phyloP scores from a whole-genome alignment of 768 basidiomycete species.

The Mycena metata region DNA sequence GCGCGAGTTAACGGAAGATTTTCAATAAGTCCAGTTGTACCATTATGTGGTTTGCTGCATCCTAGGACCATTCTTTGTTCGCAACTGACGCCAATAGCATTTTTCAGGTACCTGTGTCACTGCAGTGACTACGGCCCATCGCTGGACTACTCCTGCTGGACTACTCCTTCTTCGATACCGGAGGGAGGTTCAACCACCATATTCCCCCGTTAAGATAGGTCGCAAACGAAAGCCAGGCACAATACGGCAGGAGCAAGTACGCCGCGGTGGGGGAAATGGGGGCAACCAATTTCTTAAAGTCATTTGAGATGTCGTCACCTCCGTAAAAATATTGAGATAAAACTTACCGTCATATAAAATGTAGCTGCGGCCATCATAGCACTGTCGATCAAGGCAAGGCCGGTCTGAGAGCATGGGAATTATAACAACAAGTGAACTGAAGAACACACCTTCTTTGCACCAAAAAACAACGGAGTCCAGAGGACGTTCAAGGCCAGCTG shows the following conservation, averaged over 20 bases:
- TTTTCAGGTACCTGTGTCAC: too few relatives aligned
- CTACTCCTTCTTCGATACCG: too few relatives aligned
- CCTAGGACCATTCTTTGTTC: too few relatives aligned
- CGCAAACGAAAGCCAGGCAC: slow-evolving; percentile 74
- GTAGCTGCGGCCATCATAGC: slow-evolving; percentile 65
- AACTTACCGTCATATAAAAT: slow-evolving; percentile 69
- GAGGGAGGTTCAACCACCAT: slow-evolving; percentile 63
- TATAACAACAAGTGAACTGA: not conserved
- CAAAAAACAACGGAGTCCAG: slow-evolving; percentile 80
- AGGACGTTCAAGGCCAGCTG: slow-evolving; percentile 70
- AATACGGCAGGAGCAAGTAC: slow-evolving; percentile 74
- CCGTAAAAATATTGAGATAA: not conserved
- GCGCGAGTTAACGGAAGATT: too few relatives aligned
- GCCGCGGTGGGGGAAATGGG: slow-evolving; percentile 58
- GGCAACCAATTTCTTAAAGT: slow-evolving; percentile 60
- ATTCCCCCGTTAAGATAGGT: slow-evolving; percentile 79
- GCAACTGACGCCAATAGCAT: too few relatives aligned
- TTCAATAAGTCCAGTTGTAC: too few relatives aligned
- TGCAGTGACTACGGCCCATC: too few relatives aligned
- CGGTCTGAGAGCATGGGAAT: slow-evolving; percentile 54
- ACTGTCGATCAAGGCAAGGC: slow-evolving; percentile 68
- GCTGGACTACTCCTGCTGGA: too few relatives aligned
- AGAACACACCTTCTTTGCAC: slow-evolving; percentile 55
- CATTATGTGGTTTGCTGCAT: too few relatives aligned
- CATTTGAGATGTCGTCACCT: not conserved